Percentiles rank a stretch among this genome's conserved stretches.
Evolutionary conservation across 2,329 filamentous ascomycete species (phyloP).

Genomic region (Fusarium solani-melongenae): DNA sequence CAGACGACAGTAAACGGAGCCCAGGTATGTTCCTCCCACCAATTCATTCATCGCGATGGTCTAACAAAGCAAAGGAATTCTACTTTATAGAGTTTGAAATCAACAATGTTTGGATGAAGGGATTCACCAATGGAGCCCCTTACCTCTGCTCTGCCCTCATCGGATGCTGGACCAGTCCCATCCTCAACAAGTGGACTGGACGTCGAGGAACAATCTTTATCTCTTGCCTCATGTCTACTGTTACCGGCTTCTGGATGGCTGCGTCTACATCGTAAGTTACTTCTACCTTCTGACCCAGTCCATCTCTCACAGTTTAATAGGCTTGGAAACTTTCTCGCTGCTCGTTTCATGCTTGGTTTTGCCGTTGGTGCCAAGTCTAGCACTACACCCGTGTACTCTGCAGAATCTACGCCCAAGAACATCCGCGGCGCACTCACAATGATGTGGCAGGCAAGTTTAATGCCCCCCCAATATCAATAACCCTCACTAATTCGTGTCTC

Average conservation of each 20-base stretch:
- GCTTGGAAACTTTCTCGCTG: slow-evolving; percentile 42
- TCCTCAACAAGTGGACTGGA: slow-evolving; percentile 70
- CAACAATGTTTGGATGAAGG: slow-evolving; percentile 58
- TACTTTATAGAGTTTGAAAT: slow-evolving; percentile 48
- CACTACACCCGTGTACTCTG: slow-evolving; percentile 50
- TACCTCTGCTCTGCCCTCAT: slow-evolving; percentile 62
- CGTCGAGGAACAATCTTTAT: slow-evolving; percentile 74
- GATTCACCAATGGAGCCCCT: slow-evolving; percentile 65
- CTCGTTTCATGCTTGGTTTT: slow-evolving; percentile 51
- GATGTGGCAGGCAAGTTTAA: slow-evolving; percentile 47
- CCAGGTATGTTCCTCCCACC: slow-evolving; percentile 57
- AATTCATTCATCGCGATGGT: slow-evolving; percentile 18
- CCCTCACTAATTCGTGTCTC: accelerated
- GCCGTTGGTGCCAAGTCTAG: slow-evolving; percentile 52
- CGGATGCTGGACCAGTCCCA: slow-evolving; percentile 50
- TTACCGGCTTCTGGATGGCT: slow-evolving; percentile 65
- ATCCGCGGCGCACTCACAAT: slow-evolving; percentile 53
- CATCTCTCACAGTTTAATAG: neutral
- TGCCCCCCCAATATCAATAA: neutral
- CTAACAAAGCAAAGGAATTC: slow-evolving; percentile 44
- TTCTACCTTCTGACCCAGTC: accelerated
- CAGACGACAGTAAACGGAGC: slow-evolving; percentile 74
- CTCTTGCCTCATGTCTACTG: slow-evolving; percentile 65
- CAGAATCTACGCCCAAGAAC: slow-evolving; percentile 51
- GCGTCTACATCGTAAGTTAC: slow-evolving; percentile 64